These are phyloP conservation scores for Skeletonema grethae DNA, from an alignment of 108 stramenopile species.

Conservation along the genomic window DNA sequence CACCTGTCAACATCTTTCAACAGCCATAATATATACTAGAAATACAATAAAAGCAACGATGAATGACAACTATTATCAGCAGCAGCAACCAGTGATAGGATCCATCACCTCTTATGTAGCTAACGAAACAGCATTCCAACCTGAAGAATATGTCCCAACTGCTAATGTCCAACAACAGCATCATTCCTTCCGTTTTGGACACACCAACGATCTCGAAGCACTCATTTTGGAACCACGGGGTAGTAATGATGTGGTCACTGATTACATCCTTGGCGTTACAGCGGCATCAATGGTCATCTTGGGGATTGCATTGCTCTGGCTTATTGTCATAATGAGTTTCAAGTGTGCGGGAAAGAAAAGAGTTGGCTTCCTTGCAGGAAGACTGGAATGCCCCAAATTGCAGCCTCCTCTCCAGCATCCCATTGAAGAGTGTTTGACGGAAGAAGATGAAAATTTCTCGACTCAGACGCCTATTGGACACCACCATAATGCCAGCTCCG, in stretches of 20 bases:
- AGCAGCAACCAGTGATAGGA: background rate
- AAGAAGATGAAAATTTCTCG: constrained; percentile 3
- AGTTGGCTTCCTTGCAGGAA: constrained; percentile 43
- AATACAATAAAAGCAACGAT: background rate
- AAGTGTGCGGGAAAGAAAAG: constrained; percentile 29
- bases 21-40: too few relatives aligned
- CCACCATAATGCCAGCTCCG: background rate
- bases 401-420: background rate
- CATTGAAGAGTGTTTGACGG: constrained; percentile 4
- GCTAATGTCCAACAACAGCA: background rate
- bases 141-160: background rate
- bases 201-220: background rate
- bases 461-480: background rate
- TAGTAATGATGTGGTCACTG: background rate
- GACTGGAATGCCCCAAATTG: constrained; percentile 12
- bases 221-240: background rate
- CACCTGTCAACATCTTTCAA: too few relatives aligned
- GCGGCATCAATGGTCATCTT: constrained; percentile 27
- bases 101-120: background rate
- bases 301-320: constrained; percentile 33
- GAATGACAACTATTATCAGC: background rate
- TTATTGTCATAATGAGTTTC: constrained; percentile 33
- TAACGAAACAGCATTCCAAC: background rate
- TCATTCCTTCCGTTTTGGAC: background rate
- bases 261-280: constrained; percentile 19